Conservation (phyloP, 768 basidiomycete species). For the Lenzites betulinus region DNA sequence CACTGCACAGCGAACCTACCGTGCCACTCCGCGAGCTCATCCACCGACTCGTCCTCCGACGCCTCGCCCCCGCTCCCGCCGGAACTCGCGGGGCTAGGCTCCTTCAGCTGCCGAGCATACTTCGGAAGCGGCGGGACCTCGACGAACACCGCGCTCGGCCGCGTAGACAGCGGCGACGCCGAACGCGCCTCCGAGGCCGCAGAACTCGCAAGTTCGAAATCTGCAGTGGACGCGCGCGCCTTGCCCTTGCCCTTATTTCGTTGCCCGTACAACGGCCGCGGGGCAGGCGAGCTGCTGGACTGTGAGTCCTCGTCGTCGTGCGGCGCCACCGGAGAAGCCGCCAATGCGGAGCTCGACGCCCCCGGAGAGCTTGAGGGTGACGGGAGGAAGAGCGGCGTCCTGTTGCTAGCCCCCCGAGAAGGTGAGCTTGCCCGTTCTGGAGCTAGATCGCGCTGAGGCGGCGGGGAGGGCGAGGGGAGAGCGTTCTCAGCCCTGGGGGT, state of each 20-base stretch:
- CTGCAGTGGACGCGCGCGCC: not conserved
- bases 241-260: constrained; percentile 13
- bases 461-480: not conserved
- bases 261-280: not conserved
- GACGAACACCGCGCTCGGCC: constrained; percentile 15
- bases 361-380: constrained; percentile 20
- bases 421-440: not conserved
- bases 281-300: not conserved
- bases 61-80: not conserved
- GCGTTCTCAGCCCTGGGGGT: not conserved
- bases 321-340: not conserved
- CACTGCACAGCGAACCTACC: not conserved
- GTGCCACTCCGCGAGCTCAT: constrained; percentile 12
- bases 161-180: not conserved
- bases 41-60: not conserved
- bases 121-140: constrained; percentile 22
- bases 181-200: not conserved
- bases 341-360: not conserved
- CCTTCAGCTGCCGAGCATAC: not conserved
- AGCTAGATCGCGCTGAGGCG: not conserved
- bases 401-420: not conserved
- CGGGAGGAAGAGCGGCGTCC: constrained; percentile 26
- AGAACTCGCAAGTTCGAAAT: constrained; percentile 1
- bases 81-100: not conserved
- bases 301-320: not conserved